Conservation (phyloP, 768 basidiomycete genomes). For the Mycena sanguinolenta region DNA sequence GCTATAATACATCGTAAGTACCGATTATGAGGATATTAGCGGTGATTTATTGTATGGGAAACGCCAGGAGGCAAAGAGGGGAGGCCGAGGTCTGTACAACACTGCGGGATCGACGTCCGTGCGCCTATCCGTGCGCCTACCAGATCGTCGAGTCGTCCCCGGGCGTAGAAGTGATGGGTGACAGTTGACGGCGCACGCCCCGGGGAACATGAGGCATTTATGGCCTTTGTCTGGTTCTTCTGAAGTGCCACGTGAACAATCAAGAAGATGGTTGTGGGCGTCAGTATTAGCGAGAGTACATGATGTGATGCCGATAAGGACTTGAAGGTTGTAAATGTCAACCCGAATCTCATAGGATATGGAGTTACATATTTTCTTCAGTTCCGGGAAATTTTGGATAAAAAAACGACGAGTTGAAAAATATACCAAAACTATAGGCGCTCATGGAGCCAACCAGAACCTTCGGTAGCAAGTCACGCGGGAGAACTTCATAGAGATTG, state of each 20-base stretch:
- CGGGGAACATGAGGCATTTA: slow-evolving; percentile 32
- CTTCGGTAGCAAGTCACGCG: neutral
- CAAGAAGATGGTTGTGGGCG: slow-evolving; percentile 32
- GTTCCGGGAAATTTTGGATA: no score
- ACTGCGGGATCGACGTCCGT: slow-evolving; percentile 7
- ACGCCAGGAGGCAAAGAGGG: neutral
- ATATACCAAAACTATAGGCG: neutral
- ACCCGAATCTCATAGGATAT: neutral
- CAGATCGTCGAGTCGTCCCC: neutral
- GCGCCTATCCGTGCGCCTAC: slow-evolving; percentile 16
- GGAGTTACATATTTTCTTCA: no score
- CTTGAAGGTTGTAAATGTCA: neutral
- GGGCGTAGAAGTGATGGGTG: neutral
- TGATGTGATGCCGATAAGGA: slow-evolving; percentile 16
- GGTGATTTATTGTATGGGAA: slow-evolving; percentile 6
- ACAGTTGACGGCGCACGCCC: neutral
- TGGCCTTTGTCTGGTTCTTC: slow-evolving; percentile 30
- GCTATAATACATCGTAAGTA: slow-evolving; percentile 1
- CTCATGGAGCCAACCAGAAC: slow-evolving; percentile 3
- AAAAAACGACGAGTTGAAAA: neutral
- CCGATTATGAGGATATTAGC: slow-evolving; percentile 7
- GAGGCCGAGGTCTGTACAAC: neutral
- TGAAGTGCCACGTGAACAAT: slow-evolving; percentile 30
- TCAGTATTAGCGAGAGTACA: slow-evolving; percentile 12
- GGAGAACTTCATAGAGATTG: slow-evolving; percentile 1